Percentiles rank a stretch among this genome's conserved stretches.
phyloP scores from a whole-genome alignment of 768 basidiomycete genomes.

The Melanogaster broomeanus region DNA sequence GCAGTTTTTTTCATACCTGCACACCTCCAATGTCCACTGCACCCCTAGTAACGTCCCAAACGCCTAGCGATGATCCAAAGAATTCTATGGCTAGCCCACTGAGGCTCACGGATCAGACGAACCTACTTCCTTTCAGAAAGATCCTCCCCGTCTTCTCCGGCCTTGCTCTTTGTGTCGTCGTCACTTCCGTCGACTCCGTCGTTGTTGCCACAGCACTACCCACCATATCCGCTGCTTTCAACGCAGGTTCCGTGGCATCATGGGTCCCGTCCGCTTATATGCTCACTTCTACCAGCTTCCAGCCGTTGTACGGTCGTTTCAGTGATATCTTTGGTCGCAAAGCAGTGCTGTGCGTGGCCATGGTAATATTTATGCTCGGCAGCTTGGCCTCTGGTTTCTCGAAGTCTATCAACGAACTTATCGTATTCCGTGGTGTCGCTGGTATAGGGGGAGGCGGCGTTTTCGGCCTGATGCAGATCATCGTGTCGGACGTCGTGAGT shows the following conservation, averaged over 20 bases:
- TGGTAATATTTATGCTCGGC: conserved; percentile 66
- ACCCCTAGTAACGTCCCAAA: too few relatives aligned
- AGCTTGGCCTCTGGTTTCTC: conserved; percentile 69
- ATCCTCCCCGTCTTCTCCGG: conserved; percentile 63
- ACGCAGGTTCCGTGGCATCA: conserved; percentile 45
- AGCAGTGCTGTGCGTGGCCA: conserved; percentile 52
- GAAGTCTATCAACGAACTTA: conserved; percentile 63
- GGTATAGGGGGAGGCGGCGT: conserved; percentile 75
- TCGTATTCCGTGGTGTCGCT: conserved; percentile 67
- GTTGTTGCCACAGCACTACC: conserved; percentile 77
- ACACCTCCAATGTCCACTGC: too few relatives aligned
- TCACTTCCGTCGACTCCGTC: conserved; percentile 68
- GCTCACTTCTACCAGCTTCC: conserved; percentile 48
- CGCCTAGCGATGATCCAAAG: too few relatives aligned
- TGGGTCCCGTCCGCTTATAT: conserved; percentile 79
- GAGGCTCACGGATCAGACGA: conserved; percentile 70
- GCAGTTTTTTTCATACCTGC: too few relatives aligned
- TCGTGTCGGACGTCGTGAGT: conserved; percentile 72
- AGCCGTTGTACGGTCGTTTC: conserved; percentile 57
- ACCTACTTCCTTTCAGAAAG: conserved; percentile 66
- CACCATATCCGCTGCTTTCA: conserved; percentile 64
- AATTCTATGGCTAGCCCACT: too few relatives aligned
- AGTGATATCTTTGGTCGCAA: conserved; percentile 73
- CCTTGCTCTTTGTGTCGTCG: conserved; percentile 59
- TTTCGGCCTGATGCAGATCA: conserved; percentile 67